Evolutionary conservation across 1,284 basidiomycete species (phyloP), one percentile per base, ranked within the genome.

Genomic region (Limonomyces culmigenus): DNA sequence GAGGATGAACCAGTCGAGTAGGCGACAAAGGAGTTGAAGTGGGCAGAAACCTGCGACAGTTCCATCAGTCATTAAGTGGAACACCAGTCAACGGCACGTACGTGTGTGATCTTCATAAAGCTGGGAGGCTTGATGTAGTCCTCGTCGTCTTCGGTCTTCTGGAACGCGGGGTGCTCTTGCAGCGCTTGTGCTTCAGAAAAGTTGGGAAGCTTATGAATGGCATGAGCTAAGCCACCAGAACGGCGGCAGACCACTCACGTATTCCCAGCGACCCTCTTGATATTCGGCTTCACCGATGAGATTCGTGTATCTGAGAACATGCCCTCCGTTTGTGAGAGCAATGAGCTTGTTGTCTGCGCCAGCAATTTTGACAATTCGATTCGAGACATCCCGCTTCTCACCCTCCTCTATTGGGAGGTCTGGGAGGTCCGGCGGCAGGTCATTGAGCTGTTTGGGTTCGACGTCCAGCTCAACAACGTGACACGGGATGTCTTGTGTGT

Each of bases 1-100:
- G 79, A 79, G 11, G 8, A 62, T 3, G 59, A 48, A 12, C 65
- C 78, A 11, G 15, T 6, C 1, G 84, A 85, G 53, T 89, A 92
- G 1, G 76, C 80, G 32, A 79, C 72, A 50, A 92, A 85, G 17
- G 73, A 74, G 34, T 61, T 45, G 55, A 79, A 91, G 45, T 87
- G 77, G 3, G 83, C 88, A n/a, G 86, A 76, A 38, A 93, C 72
- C 77, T 93, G 52, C 41, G 19, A 34, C 18, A 27, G 8, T 27
- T 8, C n/a, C 25, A 8, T 27, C n/a, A 27, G 25, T 27, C 25
- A 27, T 8, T 8, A n/a, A 27, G 10, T n/a, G n/a, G 10, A 8
- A 8, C 10, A 27, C 25, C 25, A 8, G 25, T 27, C 10, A 27
- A 27, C 8, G 25, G 10, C 30, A 39, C 65, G 50, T 55, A 83